Evolutionary conservation across 2,329 filamentous ascomycete species (phyloP).

Genomic region (Fusarium luffae): DNA sequence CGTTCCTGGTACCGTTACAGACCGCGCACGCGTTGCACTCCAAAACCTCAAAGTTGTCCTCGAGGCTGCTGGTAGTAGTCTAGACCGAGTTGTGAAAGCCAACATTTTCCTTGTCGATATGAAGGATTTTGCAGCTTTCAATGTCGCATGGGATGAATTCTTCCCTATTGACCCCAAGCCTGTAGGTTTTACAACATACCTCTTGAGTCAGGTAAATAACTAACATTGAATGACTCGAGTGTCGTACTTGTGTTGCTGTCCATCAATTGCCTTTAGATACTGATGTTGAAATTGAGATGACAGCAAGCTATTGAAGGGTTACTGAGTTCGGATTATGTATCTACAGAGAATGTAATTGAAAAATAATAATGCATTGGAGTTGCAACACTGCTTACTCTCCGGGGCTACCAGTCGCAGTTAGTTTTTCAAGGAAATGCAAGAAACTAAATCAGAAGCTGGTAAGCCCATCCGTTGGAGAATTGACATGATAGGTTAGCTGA

Average conservation of each 20-base stretch:
- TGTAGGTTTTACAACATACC: neutral
- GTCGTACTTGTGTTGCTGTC: constrained; percentile 7
- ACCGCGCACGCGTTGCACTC: neutral
- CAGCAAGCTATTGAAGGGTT: neutral
- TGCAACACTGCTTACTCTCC: no score
- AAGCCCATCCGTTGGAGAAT: no score
- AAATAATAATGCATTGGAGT: accelerated
- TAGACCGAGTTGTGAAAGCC: constrained; percentile 3
- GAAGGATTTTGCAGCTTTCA: constrained; percentile 4
- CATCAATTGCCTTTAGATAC: constrained; percentile 2
- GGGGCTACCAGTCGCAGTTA: no score
- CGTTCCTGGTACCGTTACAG: neutral
- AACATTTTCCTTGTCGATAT: constrained; percentile 15
- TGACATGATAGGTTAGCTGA: no score
- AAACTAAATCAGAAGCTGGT: no score
- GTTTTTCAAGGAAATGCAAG: no score
- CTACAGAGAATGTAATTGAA: no score
- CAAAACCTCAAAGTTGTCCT: neutral
- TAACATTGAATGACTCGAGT: neutral
- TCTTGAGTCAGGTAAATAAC: neutral
- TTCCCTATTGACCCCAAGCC: neutral
- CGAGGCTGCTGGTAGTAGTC: constrained; percentile 2
- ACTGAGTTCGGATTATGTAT: no score
- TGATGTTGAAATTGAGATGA: constrained; percentile 19
- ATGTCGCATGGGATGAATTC: constrained; percentile 13